Percentiles rank a stretch among this genome's conserved stretches.
These are phyloP conservation scores for Xylaria sp. DNA, from an alignment of 2,329 filamentous ascomycete genomes.

Conservation along the genomic window DNA sequence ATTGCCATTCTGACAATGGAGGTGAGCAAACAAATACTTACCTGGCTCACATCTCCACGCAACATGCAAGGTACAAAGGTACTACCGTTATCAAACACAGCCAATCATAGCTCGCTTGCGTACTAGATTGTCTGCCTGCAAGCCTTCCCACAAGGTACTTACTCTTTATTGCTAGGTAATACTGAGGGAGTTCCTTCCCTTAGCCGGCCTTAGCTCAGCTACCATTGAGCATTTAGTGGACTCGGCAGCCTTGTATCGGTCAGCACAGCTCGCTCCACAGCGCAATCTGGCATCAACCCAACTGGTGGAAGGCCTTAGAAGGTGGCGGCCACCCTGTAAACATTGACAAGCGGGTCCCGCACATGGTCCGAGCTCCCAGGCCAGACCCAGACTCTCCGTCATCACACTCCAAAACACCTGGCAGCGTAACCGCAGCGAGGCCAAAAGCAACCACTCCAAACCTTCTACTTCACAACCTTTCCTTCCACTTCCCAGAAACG, in stretches of 20 bases:
- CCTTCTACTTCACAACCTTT: slow-evolving; percentile 32
- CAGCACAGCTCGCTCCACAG: slow-evolving; percentile 15
- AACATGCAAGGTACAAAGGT: slow-evolving; percentile 25
- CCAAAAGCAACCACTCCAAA: slow-evolving; percentile 22
- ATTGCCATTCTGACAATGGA: neutral
- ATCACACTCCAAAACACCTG: slow-evolving; percentile 39
- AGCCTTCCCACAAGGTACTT: slow-evolving; percentile 5
- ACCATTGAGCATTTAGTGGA: slow-evolving; percentile 1
- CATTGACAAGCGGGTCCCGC: slow-evolving; percentile 24
- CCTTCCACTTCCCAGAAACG: slow-evolving; percentile 18
- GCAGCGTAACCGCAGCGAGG: slow-evolving; percentile 33
- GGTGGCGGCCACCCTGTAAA: slow-evolving; percentile 37
- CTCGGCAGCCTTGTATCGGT: slow-evolving; percentile 28
- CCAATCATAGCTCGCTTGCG: slow-evolving; percentile 40
- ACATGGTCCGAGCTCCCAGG: slow-evolving; percentile 40
- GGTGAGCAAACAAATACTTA: neutral
- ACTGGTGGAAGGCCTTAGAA: slow-evolving; percentile 41
- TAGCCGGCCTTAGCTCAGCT: neutral
- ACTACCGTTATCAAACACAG: neutral
- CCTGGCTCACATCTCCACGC: neutral
- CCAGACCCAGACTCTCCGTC: slow-evolving; percentile 35
- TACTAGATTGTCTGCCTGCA: slow-evolving; percentile 41
- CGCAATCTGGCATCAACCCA: slow-evolving; percentile 35
- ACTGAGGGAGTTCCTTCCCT: neutral
- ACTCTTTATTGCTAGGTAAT: neutral